Conservation (phyloP, 2,329 filamentous ascomycete genomes). For the Pezicula radicicola region DNA sequence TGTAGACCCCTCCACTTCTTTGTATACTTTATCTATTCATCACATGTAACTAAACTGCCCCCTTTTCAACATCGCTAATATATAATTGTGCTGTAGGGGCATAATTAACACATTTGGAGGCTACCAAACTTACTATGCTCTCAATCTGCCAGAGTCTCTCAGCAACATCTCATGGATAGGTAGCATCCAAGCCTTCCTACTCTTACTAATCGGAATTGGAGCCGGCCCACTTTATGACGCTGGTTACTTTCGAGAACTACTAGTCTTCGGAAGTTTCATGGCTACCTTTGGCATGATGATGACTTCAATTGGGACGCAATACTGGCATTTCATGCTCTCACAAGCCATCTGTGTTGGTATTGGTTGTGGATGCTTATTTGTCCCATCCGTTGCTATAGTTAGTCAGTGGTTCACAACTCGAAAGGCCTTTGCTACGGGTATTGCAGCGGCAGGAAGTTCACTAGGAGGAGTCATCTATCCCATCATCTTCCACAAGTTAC, state of each 20-base stretch:
- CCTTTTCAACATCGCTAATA: neutral
- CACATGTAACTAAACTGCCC: neutral
- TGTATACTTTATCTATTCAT: neutral
- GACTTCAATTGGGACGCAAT: slow-evolving; percentile 31
- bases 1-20: neutral
- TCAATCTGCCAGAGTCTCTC: slow-evolving; percentile 29
- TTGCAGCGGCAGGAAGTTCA: slow-evolving; percentile 49
- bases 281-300: slow-evolving; percentile 46
- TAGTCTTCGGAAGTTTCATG: slow-evolving; percentile 37
- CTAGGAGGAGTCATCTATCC: slow-evolving; percentile 64
- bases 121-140: slow-evolving; percentile 46
- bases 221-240: slow-evolving; percentile 45
- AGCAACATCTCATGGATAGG: slow-evolving; percentile 42
- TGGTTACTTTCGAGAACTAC: slow-evolving; percentile 38
- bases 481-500: slow-evolving; percentile 49
- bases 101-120: slow-evolving; percentile 47
- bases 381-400: slow-evolving; percentile 56
- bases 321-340: slow-evolving; percentile 42
- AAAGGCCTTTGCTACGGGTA: slow-evolving; percentile 29
- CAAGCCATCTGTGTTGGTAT: slow-evolving; percentile 44
- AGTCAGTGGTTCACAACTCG: slow-evolving; percentile 39
- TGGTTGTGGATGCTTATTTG: slow-evolving; percentile 38
- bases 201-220: slow-evolving; percentile 38
- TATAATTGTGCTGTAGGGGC: slow-evolving; percentile 20
- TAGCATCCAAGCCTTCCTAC: slow-evolving; percentile 42